These are phyloP conservation scores for Thermomucor indicae-seudaticae DNA, from an alignment of 371 early-diverging fungal genomes.

Conservation along the genomic window DNA sequence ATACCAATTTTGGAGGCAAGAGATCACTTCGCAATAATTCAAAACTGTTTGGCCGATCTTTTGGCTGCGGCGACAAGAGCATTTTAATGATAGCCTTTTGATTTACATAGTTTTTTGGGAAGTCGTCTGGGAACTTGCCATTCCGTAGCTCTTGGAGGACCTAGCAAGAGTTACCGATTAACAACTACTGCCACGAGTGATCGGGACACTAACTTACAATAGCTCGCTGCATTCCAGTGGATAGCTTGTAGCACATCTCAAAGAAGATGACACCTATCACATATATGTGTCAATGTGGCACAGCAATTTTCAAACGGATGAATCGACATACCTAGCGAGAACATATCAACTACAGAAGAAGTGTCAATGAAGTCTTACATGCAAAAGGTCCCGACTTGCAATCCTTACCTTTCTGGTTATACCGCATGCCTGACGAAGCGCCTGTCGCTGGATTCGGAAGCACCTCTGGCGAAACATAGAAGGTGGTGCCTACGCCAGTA, in stretches of 20 bases:
- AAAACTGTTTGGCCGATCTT: constrained; percentile 78
- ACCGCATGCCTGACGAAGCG: constrained; percentile 42
- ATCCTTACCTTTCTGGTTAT: constrained; percentile 52
- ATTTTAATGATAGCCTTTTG: constrained; percentile 71
- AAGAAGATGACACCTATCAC: constrained; percentile 60
- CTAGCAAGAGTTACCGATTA: not conserved
- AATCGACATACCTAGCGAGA: constrained; percentile 31
- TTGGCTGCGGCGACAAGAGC: constrained; percentile 75
- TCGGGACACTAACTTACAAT: constrained; percentile 19
- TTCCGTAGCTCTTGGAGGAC: constrained; percentile 60
- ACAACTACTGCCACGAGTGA: not conserved
- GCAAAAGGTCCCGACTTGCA: too few relatives aligned
- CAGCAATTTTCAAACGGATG: too few relatives aligned
- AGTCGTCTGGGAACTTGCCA: constrained; percentile 74
- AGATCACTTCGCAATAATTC: constrained; percentile 79
- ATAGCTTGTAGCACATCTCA: constrained; percentile 69
- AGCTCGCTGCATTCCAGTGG: constrained; percentile 76
- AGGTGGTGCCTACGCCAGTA: constrained; percentile 86
- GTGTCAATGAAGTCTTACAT: too few relatives aligned
- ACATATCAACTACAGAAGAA: constrained; percentile 43
- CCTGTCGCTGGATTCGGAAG: constrained; percentile 44
- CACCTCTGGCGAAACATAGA: constrained; percentile 92
- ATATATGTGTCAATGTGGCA: constrained; percentile 18
- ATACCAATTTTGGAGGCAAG: constrained; percentile 73
- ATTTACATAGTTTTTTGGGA: constrained; percentile 52